phyloP scores from a whole-genome alignment of 1,284 basidiomycete species.

The Wolfiporia cocos region DNA sequence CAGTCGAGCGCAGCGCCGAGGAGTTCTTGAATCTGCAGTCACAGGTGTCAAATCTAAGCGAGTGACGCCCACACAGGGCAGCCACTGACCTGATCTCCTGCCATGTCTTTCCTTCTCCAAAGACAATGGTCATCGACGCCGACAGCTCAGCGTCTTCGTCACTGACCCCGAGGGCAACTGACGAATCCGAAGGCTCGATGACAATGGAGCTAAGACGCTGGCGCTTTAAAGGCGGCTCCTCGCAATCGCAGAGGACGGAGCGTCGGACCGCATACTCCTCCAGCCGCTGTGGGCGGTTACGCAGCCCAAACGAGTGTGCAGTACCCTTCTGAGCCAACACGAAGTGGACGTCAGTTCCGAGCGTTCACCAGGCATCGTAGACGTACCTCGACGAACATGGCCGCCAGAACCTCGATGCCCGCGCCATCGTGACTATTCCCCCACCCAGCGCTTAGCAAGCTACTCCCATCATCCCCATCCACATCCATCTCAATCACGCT shows the following conservation, averaged over 20 bases:
- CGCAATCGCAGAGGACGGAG: conserved; percentile 40
- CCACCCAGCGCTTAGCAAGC: conserved; percentile 62
- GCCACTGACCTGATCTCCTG: not conserved
- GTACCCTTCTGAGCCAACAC: conserved; percentile 40
- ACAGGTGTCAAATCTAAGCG: not conserved
- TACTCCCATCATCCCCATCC: conserved; percentile 51
- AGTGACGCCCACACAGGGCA: not conserved
- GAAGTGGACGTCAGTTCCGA: conserved; percentile 3
- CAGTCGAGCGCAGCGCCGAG: not conserved
- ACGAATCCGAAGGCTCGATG: conserved; percentile 11
- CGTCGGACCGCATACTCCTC: conserved; percentile 60
- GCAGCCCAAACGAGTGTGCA: conserved; percentile 45
- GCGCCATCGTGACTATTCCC: conserved; percentile 71
- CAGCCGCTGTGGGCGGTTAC: conserved; percentile 59
- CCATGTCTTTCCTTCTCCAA: conserved; percentile 18
- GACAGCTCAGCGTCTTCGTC: conserved; percentile 24
- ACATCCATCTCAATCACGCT: conserved; percentile 23
- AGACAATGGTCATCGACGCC: conserved; percentile 25
- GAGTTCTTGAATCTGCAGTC: not conserved
- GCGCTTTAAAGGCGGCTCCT: conserved; percentile 23
- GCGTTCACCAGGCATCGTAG: not conserved
- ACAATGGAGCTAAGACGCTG: conserved; percentile 26
- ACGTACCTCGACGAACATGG: conserved; percentile 56
- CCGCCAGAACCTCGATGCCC: conserved; percentile 61
- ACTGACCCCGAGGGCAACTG: conserved; percentile 4